Evolutionary conservation across 2,329 filamentous ascomycete species (phyloP).

Genomic region (Pseudogymnoascus sp.): DNA sequence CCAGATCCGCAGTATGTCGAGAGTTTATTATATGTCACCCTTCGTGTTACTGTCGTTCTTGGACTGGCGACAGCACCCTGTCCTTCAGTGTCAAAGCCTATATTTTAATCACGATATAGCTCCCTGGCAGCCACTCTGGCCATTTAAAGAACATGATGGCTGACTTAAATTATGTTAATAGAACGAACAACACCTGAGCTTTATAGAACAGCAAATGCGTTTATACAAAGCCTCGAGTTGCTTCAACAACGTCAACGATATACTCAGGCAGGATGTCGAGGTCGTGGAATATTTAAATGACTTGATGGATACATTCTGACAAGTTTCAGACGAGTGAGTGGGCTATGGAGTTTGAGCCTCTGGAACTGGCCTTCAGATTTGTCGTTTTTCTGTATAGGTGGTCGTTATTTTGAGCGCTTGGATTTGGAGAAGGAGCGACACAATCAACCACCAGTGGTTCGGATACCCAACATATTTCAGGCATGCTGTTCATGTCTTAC

Average conservation of each 20-base stretch:
- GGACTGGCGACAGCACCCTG: background rate
- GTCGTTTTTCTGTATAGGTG: background rate
- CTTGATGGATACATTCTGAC: conserved; percentile 23
- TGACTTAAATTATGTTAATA: conserved; percentile 5
- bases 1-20: conserved; percentile 21
- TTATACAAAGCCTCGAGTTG: conserved; percentile 20
- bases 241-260: conserved; percentile 24
- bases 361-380: background rate
- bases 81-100: background rate
- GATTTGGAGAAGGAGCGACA: conserved; percentile 1
- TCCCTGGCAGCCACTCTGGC: background rate
- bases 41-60: background rate
- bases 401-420: background rate
- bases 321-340: background rate
- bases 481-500: background rate
- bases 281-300: conserved; percentile 29
- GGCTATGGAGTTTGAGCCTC: background rate
- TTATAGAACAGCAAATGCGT: conserved; percentile 27
- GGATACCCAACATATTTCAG: background rate
- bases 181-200: conserved; percentile 25
- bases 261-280: conserved; percentile 26
- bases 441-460: conserved; percentile 1
- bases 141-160: background rate
- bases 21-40: background rate
- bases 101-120: background rate